These are phyloP conservation scores for Thalassiosira allenii DNA, from an alignment of 352 stramenopile genomes.

Conservation along the genomic window DNA sequence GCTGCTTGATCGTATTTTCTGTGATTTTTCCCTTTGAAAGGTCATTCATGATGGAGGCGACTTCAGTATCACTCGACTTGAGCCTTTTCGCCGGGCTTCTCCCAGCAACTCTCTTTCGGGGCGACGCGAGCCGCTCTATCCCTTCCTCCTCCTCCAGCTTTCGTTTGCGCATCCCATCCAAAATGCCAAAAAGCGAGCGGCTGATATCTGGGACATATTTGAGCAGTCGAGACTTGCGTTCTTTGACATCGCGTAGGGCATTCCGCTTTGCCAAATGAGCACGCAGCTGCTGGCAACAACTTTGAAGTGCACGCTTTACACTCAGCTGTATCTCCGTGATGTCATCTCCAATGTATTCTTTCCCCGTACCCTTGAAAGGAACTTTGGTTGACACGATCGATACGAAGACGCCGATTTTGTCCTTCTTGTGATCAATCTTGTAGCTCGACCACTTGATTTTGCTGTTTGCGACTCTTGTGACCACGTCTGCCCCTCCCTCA, in stretches of 20 bases:
- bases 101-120: constrained; percentile 31
- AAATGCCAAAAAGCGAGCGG: constrained; percentile 75
- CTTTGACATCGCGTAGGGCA: constrained; percentile 78
- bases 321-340: constrained; percentile 88
- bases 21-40: constrained; percentile 66
- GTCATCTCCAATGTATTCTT: constrained; percentile 92
- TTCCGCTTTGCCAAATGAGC: constrained; percentile 77
- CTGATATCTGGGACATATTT: constrained; percentile 86
- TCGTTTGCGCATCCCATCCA: constrained; percentile 78
- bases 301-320: constrained; percentile 87
- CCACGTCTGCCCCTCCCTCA: constrained; percentile 88
- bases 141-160: constrained; percentile 56
- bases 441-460: constrained; percentile 89
- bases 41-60: constrained; percentile 60
- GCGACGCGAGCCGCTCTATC: constrained; percentile 9
- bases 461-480: constrained; percentile 81
- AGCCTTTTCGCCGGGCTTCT: constrained; percentile 49
- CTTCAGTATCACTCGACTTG: constrained; percentile 34
- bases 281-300: constrained; percentile 85
- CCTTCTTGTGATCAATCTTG: constrained; percentile 89
- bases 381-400: constrained; percentile 91
- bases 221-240: constrained; percentile 73
- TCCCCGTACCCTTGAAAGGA: constrained; percentile 91
- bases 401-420: constrained; percentile 90
- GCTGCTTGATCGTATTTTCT: constrained; percentile 60